These are phyloP conservation scores for Golovinomyces cichoracearum DNA, from an alignment of 2,329 filamentous ascomycete genomes.

Conservation along the genomic window DNA sequence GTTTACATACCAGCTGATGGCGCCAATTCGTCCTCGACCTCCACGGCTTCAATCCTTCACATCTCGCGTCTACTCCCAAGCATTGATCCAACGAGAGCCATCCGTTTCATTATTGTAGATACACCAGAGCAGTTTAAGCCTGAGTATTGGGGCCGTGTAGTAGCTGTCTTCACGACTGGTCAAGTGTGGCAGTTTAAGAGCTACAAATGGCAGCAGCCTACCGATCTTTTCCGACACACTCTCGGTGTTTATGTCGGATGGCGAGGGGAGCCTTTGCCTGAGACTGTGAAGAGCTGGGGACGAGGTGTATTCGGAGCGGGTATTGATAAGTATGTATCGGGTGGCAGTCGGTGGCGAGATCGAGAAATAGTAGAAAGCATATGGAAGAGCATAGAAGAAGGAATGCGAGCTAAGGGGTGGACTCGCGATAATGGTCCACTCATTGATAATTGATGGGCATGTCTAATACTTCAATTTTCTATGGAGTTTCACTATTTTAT, in stretches of 20 bases:
- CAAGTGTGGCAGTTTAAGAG: conserved; percentile 97
- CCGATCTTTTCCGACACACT: conserved; percentile 71
- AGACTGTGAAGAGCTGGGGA: conserved; percentile 60
- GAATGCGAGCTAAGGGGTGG: conserved; percentile 73
- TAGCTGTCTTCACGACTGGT: conserved; percentile 90
- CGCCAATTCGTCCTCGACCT: conserved; percentile 31
- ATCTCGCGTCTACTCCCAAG: conserved; percentile 51
- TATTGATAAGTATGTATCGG: conserved; percentile 60
- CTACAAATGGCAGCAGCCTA: conserved; percentile 81
- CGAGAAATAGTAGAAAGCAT: conserved; percentile 79
- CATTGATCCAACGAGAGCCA: conserved; percentile 42
- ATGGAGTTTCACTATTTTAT: too few relatives aligned
- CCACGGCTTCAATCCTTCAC: conserved; percentile 51
- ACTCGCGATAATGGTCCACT: conserved; percentile 38
- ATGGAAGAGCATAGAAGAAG: conserved; percentile 68
- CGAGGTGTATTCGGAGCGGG: conserved; percentile 52
- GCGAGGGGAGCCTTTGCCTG: conserved; percentile 57
- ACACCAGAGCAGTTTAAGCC: conserved; percentile 86
- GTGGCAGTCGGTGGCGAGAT: conserved; percentile 45
- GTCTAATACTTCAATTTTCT: too few relatives aligned
- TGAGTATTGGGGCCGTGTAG: conserved; percentile 87
- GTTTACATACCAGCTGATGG: conserved; percentile 49
- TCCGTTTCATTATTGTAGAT: conserved; percentile 90
- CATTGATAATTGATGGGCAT: background rate
- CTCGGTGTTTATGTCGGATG: conserved; percentile 77